These are phyloP conservation scores for Yamadazyma kanchanaburiensis DNA, from an alignment of 1,139 yeast species.

Conservation along the genomic window DNA sequence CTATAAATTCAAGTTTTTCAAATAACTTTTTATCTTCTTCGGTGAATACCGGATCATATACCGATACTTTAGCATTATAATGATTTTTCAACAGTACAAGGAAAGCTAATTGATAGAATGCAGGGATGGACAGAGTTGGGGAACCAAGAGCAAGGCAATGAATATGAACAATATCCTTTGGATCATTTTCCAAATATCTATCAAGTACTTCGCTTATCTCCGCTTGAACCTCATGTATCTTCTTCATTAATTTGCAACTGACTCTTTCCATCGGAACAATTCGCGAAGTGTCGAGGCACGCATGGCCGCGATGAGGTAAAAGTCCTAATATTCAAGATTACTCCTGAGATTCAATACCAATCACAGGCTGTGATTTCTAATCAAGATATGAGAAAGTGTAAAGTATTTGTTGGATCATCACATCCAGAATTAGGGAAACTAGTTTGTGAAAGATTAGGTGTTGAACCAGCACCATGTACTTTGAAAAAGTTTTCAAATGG, in stretches of 20 bases:
- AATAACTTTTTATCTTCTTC: constrained; percentile 39
- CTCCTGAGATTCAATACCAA: no score
- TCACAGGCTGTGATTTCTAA: no score
- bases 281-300: no score
- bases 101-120: constrained; percentile 64
- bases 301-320: no score
- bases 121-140: constrained; percentile 53
- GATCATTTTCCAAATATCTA: no score
- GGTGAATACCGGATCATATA: constrained; percentile 65
- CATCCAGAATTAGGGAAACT: constrained; percentile 91
- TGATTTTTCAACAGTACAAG: constrained; percentile 34
- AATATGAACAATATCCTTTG: no score
- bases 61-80: constrained; percentile 28
- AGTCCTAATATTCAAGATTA: no score
- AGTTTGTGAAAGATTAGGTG: constrained; percentile 88
- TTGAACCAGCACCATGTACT: constrained; percentile 93
- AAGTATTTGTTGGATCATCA: constrained; percentile 92
- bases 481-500: constrained; percentile 92
- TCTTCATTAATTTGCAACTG: no score
- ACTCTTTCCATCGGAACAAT: no score
- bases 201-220: no score
- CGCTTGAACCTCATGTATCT: no score
- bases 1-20: constrained; percentile 6
- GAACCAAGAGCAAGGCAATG: constrained; percentile 81
- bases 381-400: constrained; percentile 98